Base-by-base conservation (phyloP, 805 yeast species). In the Teunomyces cretensis region DNA sequence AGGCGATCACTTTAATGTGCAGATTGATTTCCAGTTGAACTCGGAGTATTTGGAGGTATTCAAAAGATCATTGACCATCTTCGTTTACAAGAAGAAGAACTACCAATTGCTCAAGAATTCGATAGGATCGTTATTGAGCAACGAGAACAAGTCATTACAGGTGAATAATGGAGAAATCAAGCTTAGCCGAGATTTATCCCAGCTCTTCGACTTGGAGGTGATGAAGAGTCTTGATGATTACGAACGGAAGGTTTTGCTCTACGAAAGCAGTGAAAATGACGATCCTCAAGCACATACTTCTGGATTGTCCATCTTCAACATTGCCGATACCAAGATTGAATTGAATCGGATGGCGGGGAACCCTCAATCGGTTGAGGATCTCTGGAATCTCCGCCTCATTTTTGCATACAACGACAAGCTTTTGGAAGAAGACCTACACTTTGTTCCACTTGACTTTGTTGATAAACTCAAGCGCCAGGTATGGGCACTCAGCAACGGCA, bases 321-420 rank as follows among this genome's bases (percentile, higher is more conserved):
- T 72, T 11, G 58, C 80, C 24, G 88, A 85, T 57, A 70, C 74
- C 50, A 79, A 81, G 55, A 56, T 80, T 16, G 84, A 83, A 50
- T 60, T 84, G 22, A 62, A 62, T 22, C 57, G 57, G 2, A 61
- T 77, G 54, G 79, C 80, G 1, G 46, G 47, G 3, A 51, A 54
- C 1, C 84, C 85, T 0, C 42, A 48, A 9, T 57, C 62, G 1
- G 51, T 70, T 3, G 84, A 83, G 39, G 87, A 84, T 44, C 61
- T 85, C 43, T 80, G 87, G 83, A 83, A 81, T 52, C 61, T 85
- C 46, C 76, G 77, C 47, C 58, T 86, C 41, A 61, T 86, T 7
- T 82, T 86, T 64, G 77, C 82, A 12, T 86, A 72, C 63, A 73
- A 79, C 33, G 88, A 84, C 44, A 62, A 66, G 40, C 50, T 65